These are phyloP conservation scores for Marchantia polymorpha DNA, from an alignment of 225 moss, liverwort and hornwort species.

Conservation along the genomic window DNA sequence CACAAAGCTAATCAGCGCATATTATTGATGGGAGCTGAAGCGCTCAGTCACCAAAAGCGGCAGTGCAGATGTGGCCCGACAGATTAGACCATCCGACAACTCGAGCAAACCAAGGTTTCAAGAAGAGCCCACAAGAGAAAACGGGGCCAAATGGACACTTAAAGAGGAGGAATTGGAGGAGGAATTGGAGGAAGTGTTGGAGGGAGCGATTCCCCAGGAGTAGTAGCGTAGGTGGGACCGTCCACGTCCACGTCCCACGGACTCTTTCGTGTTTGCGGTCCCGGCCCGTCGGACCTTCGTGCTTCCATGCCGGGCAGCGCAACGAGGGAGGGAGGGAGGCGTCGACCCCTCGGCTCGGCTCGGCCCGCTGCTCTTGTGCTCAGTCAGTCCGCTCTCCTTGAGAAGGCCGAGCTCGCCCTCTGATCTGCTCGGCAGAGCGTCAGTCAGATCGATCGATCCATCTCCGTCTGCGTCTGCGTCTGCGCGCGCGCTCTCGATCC, in stretches of 20 bases:
- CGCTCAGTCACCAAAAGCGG: too few species aligned
- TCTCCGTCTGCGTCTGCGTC: neutral
- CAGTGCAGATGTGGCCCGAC: too few species aligned
- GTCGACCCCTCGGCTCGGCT: neutral
- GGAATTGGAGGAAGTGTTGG: too few species aligned
- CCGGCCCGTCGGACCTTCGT: neutral
- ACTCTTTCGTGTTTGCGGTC: neutral
- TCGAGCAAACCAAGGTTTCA: too few species aligned
- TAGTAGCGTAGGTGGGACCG: too few species aligned
- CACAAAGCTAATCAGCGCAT: too few species aligned
- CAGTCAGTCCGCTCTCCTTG: neutral
- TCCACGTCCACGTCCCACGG: constrained; percentile 6
- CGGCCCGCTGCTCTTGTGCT: neutral
- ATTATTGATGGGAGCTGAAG: too few species aligned
- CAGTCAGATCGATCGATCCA: neutral
- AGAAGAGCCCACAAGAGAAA: too few species aligned
- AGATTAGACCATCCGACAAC: too few species aligned
- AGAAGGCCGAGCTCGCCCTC: constrained; percentile 17
- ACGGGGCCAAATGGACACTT: too few species aligned
- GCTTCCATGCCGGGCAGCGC: constrained; percentile 10
- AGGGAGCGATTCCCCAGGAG: too few species aligned
- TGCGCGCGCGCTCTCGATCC: neutral
- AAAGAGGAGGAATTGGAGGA: too few species aligned
- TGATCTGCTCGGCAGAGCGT: constrained; percentile 16
- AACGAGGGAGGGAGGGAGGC: neutral